phyloP scores from a whole-genome alignment of 768 basidiomycete genomes.

The Sarcodon aspratus region DNA sequence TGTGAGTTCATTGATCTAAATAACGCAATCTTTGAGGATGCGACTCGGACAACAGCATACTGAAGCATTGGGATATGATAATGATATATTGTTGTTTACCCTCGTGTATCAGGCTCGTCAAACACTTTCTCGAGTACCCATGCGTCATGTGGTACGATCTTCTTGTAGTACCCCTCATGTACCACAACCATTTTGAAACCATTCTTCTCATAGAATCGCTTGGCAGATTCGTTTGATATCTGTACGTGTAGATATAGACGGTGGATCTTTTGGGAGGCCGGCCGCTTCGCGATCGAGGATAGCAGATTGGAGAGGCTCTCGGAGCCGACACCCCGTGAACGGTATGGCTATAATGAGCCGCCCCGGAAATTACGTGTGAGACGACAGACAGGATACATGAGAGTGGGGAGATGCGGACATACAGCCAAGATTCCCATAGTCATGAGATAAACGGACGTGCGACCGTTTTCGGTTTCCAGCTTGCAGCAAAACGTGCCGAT shows the following conservation, averaged over 20 bases:
- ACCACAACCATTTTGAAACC: conserved; percentile 63
- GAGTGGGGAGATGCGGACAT: conserved; percentile 18
- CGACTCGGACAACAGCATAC: too few relatives aligned
- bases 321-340: conserved; percentile 67
- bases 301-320: conserved; percentile 60
- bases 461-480: conserved; percentile 48
- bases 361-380: not conserved
- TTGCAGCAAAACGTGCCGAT: conserved; percentile 85
- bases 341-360: conserved; percentile 54
- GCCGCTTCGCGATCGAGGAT: conserved; percentile 43
- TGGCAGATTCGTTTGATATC: conserved; percentile 66
- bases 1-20: too few relatives aligned
- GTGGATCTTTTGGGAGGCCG: conserved; percentile 45
- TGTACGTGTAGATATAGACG: conserved; percentile 83
- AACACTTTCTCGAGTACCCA: conserved; percentile 73
- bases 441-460: conserved; percentile 67
- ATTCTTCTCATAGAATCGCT: conserved; percentile 73
- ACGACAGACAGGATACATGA: not conserved
- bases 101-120: conserved; percentile 4
- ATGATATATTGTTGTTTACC: too few relatives aligned
- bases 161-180: conserved; percentile 80
- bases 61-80: too few relatives aligned
- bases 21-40: too few relatives aligned
- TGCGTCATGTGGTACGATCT: conserved; percentile 72
- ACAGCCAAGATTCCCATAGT: conserved; percentile 89